Percentiles rank a stretch among this genome's conserved stretches.
Conservation (phyloP, 148 eudicot species). For the Oxyria digyna region DNA sequence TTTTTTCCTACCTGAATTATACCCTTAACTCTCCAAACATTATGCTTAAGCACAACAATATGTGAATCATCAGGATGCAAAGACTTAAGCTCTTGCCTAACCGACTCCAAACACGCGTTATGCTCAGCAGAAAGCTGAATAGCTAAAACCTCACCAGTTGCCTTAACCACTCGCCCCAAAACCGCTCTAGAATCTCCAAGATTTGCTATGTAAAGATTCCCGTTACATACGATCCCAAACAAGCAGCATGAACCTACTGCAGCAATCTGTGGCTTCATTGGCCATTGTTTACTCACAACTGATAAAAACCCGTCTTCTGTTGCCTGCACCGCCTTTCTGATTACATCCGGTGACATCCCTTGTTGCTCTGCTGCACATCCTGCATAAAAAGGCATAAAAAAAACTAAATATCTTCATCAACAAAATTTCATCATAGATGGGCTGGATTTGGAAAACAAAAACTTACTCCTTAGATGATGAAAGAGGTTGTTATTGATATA, state of each 20-base stretch:
- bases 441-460: neutral
- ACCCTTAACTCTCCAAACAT: slow-evolving; percentile 86
- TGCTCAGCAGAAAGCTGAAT: slow-evolving; percentile 72
- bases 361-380: slow-evolving; percentile 46
- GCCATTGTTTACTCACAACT: slow-evolving; percentile 49
- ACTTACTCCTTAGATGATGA: slow-evolving; percentile 7
- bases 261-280: slow-evolving; percentile 49
- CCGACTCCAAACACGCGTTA: slow-evolving; percentile 51
- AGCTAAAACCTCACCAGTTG: slow-evolving; percentile 30
- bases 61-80: slow-evolving; percentile 69
- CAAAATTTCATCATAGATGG: neutral
- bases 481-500: slow-evolving; percentile 8
- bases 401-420: neutral
- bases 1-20: slow-evolving; percentile 50
- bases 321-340: slow-evolving; percentile 49
- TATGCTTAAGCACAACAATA: slow-evolving; percentile 64
- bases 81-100: slow-evolving; percentile 48
- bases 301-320: slow-evolving; percentile 69
- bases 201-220: slow-evolving; percentile 58
- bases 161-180: slow-evolving; percentile 40
- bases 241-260: slow-evolving; percentile 80
- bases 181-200: slow-evolving; percentile 81
- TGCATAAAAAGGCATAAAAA: slow-evolving; percentile 25
- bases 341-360: slow-evolving; percentile 57
- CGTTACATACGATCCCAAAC: slow-evolving; percentile 58